phyloP scores from a whole-genome alignment of 176 grass and related monocot species.

The Juncus inflexus region DNA sequence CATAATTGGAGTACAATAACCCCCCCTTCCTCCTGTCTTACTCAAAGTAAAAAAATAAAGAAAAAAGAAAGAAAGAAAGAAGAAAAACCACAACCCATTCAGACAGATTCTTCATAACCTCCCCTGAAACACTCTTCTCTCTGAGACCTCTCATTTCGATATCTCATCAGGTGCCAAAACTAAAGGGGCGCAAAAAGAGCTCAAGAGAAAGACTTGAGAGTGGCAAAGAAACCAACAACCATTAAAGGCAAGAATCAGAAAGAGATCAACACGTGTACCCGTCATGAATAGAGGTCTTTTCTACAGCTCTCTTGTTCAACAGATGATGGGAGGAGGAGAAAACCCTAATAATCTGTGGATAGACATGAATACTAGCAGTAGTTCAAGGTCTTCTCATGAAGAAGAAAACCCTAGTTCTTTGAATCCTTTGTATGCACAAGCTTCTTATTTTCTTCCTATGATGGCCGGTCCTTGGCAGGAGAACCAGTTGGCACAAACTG shows the following conservation, averaged over 20 bases:
- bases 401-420: conserved; percentile 38
- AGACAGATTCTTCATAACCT: conserved; percentile 27
- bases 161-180: conserved; percentile 20
- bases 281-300: conserved; percentile 60
- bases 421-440: conserved; percentile 52
- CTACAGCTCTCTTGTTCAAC: conserved; percentile 65
- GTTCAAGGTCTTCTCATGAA: conserved; percentile 44
- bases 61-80: not conserved
- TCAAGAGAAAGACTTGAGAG: conserved; percentile 29
- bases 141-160: conserved; percentile 8
- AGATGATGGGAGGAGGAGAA: conserved; percentile 46
- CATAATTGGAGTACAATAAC: not conserved
- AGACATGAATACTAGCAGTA: conserved; percentile 37
- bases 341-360: conserved; percentile 26
- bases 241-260: conserved; percentile 6
- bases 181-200: conserved; percentile 31
- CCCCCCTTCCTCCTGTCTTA: not conserved
- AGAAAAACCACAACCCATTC: conserved; percentile 17
- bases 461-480: conserved; percentile 36
- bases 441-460: conserved; percentile 53
- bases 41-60: not conserved
- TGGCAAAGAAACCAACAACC: conserved; percentile 20
- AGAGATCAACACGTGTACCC: not conserved
- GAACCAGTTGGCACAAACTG: conserved; percentile 36
- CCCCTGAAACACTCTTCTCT: conserved; percentile 20